Conservation (phyloP, 129 eudicot species). For the Oenanthe sinensis region DNA sequence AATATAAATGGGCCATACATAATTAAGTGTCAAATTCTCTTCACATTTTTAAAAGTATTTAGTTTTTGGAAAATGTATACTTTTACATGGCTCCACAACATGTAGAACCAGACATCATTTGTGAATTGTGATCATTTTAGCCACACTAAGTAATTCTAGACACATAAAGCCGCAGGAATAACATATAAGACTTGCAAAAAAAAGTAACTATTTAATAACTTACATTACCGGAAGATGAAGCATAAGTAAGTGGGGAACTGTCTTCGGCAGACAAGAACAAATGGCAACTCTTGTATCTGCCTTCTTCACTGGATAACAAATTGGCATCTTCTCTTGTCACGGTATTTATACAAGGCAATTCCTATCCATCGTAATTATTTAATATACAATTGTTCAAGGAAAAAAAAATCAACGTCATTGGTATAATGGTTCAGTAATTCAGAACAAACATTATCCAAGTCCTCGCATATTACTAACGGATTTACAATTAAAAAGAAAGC, state of each 20-base stretch:
- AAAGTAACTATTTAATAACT: conserved; percentile 12
- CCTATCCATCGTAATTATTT: conserved; percentile 18
- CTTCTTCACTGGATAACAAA: conserved; percentile 18
- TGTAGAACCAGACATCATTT: not conserved
- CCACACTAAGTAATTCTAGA: not conserved
- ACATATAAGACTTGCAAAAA: not conserved
- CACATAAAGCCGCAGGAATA: not conserved
- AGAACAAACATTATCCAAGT: not conserved
- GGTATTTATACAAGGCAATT: conserved; percentile 19
- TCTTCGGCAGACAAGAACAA: conserved; percentile 60
- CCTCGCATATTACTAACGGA: not conserved
- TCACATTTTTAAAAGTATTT: not conserved
- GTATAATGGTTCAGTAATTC: no score
- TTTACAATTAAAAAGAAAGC: not conserved
- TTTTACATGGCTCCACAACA: not conserved
- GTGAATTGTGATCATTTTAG: not conserved
- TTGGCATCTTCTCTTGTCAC: conserved; percentile 16
- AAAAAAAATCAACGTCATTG: not conserved
- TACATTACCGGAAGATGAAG: conserved; percentile 48
- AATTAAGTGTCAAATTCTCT: not conserved
- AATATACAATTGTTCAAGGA: not conserved
- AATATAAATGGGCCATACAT: not conserved
- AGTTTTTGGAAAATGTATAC: no score
- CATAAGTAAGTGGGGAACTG: conserved; percentile 26
- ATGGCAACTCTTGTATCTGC: conserved; percentile 38